Evolutionary conservation across 345 rosid species (phyloP), one percentile per base, ranked within the genome.

Genomic region (Kandelia obovata): DNA sequence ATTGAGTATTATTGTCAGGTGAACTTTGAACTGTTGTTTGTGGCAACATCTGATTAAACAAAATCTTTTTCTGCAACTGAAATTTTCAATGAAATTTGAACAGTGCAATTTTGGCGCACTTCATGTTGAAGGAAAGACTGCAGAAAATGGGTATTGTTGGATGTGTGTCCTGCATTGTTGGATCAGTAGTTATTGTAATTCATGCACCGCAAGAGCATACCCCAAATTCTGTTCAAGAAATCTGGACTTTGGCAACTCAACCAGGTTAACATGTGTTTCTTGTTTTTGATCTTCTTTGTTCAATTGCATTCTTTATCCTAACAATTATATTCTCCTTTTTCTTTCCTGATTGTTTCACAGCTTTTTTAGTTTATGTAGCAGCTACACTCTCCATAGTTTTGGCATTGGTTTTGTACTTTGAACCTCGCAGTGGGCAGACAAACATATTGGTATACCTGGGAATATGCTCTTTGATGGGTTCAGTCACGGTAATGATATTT

Each of bases 131-230:
- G 69, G 98, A 93, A 65, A 82, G 85, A 26, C 79, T 90, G 43
- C 92, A 74, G 73, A 82, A 80, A 78, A 86, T 93, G 90, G 93
- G 98, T 27, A 65, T 90, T 21, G 81, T 92, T 64, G 98, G 98
- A 53, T 93, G 97, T 77, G 81, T 93, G 26, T 80, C 92, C 60
- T 91, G 98, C 84, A 86, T 89, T 34, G 92, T 86, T 6, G 98
- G 98, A 64, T 93, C 97, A 0, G 92, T 91, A 28, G 84, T 91
- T 76, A 91, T 89, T 53, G 96, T 93, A 35, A 84, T 91, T 11
- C 98, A 91, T 75, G 98, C 90, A 53, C 97, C 98, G 70, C 86
- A 87, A 70, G 97, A 93, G 61, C 97, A 84, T n/a, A 81, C 87
- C 46, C 97, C 88, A 6, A 73, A 55, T 77, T 93, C 98, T 51